Conservation (phyloP, 2,329 filamentous ascomycete genomes). For the Tolypocladium album region DNA sequence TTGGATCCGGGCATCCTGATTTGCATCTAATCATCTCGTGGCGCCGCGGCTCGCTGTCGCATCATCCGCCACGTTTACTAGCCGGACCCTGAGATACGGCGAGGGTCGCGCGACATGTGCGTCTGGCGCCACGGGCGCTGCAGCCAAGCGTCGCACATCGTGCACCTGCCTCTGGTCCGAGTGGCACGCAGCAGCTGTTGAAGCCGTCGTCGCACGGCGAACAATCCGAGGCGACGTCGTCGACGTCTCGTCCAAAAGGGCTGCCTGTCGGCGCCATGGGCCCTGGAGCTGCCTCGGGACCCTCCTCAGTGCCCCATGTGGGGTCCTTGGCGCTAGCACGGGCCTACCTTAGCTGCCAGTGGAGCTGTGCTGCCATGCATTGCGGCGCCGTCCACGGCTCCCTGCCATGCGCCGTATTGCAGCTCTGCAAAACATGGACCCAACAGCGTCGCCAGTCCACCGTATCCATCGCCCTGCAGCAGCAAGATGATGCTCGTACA, state of each 20-base stretch:
- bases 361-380: background rate
- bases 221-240: background rate
- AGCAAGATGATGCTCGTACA: background rate
- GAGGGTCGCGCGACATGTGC: background rate
- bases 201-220: background rate
- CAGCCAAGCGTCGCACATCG: background rate
- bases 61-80: background rate
- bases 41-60: background rate
- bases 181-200: background rate
- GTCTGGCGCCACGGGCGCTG: background rate
- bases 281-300: background rate
- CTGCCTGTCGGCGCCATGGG: too few species aligned
- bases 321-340: background rate
- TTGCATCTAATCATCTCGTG: background rate
- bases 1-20: background rate
- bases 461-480: background rate
- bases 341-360: background rate
- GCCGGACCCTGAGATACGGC: background rate
- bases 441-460: background rate
- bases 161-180: background rate
- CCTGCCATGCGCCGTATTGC: background rate
- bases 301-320: background rate
- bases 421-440: background rate
- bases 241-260: too few species aligned
- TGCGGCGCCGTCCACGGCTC: background rate